Evolutionary conservation across 2,329 filamentous ascomycete genomes (phyloP).

Genomic region (Aureobasidium sp.): DNA sequence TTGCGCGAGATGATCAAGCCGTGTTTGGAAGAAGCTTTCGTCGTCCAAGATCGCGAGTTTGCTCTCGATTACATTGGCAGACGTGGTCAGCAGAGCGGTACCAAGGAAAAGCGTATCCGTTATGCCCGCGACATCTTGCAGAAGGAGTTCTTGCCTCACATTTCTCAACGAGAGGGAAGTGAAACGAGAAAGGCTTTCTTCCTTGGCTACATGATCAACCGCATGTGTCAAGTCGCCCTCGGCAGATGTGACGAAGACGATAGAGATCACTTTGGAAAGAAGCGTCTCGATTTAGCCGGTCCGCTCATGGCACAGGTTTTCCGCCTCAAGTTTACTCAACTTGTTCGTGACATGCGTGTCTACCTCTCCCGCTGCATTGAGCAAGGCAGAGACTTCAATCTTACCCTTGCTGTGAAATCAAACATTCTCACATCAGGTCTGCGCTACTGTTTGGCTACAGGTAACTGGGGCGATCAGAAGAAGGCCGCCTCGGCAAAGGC

Average conservation of each 20-base stretch:
- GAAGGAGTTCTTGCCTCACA: slow-evolving; percentile 93
- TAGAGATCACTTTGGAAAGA: slow-evolving; percentile 98
- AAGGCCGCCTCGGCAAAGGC: slow-evolving; percentile 92
- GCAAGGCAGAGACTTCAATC: slow-evolving; percentile 77
- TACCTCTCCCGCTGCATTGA: slow-evolving; percentile 92
- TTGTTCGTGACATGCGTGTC: slow-evolving; percentile 83
- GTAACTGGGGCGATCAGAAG: slow-evolving; percentile 99
- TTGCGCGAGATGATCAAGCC: slow-evolving; percentile 98
- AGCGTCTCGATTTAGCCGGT: slow-evolving; percentile 90
- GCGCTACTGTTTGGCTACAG: slow-evolving; percentile 94
- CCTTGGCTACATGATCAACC: slow-evolving; percentile 97
- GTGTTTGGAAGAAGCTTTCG: slow-evolving; percentile 93
- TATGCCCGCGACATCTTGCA: slow-evolving; percentile 92
- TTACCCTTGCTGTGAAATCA: slow-evolving; percentile 84
- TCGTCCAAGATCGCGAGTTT: slow-evolving; percentile 90
- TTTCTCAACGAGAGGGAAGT: slow-evolving; percentile 88
- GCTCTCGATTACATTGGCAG: slow-evolving; percentile 94
- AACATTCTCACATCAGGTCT: slow-evolving; percentile 87
- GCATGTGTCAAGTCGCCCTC: slow-evolving; percentile 84
- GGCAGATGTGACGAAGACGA: slow-evolving; percentile 92
- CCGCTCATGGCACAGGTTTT: slow-evolving; percentile 94
- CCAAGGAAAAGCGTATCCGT: slow-evolving; percentile 82
- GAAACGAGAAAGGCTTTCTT: slow-evolving; percentile 97
- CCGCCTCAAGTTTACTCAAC: slow-evolving; percentile 80
- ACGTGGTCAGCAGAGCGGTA: slow-evolving; percentile 68